Evolutionary conservation across 2,329 filamentous ascomycete genomes (phyloP).

Genomic region (Daldinia sp.): DNA sequence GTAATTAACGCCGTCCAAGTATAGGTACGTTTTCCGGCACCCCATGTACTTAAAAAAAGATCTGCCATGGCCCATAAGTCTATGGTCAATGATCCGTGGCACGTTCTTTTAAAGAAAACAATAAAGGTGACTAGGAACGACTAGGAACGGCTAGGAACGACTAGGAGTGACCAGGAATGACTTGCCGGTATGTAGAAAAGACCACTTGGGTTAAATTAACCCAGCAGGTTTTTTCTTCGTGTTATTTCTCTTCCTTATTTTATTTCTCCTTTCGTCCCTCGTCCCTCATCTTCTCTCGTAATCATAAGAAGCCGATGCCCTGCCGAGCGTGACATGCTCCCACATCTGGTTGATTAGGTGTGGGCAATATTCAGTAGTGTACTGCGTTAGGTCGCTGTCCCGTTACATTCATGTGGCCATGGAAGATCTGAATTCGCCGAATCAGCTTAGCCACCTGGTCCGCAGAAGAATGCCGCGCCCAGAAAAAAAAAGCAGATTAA

Average conservation of each 20-base stretch:
- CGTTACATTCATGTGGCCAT: constrained; percentile 24
- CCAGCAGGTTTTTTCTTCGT: constrained; percentile 22
- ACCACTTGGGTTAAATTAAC: constrained; percentile 34
- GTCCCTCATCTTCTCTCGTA: constrained; percentile 9
- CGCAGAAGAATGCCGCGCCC: constrained; percentile 13
- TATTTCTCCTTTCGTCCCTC: not conserved
- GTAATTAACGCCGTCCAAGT: constrained; percentile 38
- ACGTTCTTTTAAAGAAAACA: no score
- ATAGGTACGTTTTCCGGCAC: constrained; percentile 35
- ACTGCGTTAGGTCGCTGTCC: constrained; percentile 19
- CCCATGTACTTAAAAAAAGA: constrained; percentile 34
- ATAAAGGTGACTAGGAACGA: no score
- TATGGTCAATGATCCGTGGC: constrained; percentile 8
- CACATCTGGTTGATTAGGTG: constrained; percentile 24
- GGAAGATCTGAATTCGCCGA: constrained; percentile 36
- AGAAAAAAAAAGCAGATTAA: constrained; percentile 17
- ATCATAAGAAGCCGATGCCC: constrained; percentile 24
- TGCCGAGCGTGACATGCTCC: constrained; percentile 33
- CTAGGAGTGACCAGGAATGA: constrained; percentile 10
- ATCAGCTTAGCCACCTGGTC: constrained; percentile 28
- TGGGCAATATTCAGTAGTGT: constrained; percentile 30
- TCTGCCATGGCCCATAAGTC: constrained; percentile 27
- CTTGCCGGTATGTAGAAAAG: constrained; percentile 26
- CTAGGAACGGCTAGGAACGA: no score
- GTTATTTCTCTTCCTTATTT: not conserved